Base-by-base conservation (phyloP, 1,139 yeast species). In the Diutina catenulata region DNA sequence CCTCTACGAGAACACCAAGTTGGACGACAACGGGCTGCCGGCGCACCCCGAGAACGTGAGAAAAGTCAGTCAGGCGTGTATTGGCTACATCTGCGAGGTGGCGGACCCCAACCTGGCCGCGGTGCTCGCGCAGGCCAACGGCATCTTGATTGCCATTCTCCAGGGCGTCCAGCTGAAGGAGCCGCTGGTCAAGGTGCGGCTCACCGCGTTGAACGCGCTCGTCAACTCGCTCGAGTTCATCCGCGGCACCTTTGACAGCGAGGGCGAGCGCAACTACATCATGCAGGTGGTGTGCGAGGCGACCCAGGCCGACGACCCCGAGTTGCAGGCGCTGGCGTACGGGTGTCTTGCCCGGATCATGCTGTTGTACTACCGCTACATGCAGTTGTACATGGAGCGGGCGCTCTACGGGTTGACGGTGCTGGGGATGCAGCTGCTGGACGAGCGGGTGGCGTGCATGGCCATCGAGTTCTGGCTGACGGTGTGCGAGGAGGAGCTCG, bases 211-310 rank as follows among this genome's bases (percentile, higher is more conserved):
- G 48, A 83, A 82, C 51, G 95, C 98, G 1, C 71, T 91, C 45
- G 94, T 83, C 38, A 84, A 83, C 60, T 87, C 97, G 23, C 71
- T 91, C 51, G 95, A 82, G 49, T 91, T 91, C 57, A 86, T 91
- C 57, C 76, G 81, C 46, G 74, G 70, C 51, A 91, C 91, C 60
- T 93, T 91, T 66, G 87, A 78, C 50, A 74, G 82, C 44, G 97
- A 91, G 54, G 94, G 94, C 43, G 98, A 91, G 65, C 76, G 98
- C 54, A 87, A 91, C 57, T 88, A 82, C 59, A 82, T 91, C 55
- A 91, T 91, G 98, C 96, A 87, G 64, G 97, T 91, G 38, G 96
- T 91, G 10, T 91, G 98, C 62, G 98, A 91, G 60, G 95, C 97
- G 16, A 88, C 98, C 15, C 96, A 91, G 59, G 83, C 94, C 22